Evolutionary conservation across 2,329 filamentous ascomycete species (phyloP).

Genomic region (Xylaria sp.): DNA sequence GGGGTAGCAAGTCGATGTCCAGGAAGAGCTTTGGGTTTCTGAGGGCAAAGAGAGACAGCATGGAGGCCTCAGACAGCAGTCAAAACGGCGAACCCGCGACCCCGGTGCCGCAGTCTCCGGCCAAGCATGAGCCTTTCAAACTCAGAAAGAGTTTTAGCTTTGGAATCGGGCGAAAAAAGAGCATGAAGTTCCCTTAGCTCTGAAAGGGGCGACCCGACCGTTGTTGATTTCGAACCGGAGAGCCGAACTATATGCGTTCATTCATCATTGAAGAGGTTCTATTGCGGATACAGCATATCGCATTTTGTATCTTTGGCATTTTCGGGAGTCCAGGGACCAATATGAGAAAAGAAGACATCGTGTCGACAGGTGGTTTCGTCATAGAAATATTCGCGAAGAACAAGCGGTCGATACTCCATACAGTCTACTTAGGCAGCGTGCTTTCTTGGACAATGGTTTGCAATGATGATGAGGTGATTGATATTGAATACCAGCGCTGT

Average conservation of each 20-base stretch:
- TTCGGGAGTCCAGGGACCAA: conserved; percentile 30
- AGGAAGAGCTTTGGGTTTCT: conserved; percentile 78
- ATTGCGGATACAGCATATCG: conserved; percentile 1
- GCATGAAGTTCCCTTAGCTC: conserved; percentile 58
- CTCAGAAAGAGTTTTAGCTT: conserved; percentile 74
- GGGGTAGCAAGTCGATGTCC: conserved; percentile 81
- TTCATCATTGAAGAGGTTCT: not conserved
- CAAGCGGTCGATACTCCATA: conserved; percentile 2
- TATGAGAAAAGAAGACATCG: conserved; percentile 3
- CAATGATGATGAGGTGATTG: not conserved
- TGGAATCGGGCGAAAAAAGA: conserved; percentile 77
- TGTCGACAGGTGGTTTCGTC: not conserved
- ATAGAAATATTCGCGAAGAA: conserved; percentile 8
- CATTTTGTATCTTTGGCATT: conserved; percentile 35
- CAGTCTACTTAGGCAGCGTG: conserved; percentile 5
- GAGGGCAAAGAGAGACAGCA: conserved; percentile 55
- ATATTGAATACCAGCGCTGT: conserved; percentile 1
- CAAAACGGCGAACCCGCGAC: conserved; percentile 47
- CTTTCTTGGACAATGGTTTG: conserved; percentile 13
- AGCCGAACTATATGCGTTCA: conserved; percentile 1
- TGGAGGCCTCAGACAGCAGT: conserved; percentile 48
- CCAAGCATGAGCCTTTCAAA: conserved; percentile 41
- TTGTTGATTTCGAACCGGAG: not conserved
- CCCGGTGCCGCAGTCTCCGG: conserved; percentile 53
- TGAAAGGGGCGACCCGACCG: conserved; percentile 4